Conservation (phyloP, 2,329 filamentous ascomycete genomes). For the Clarireedia sp. region DNA sequence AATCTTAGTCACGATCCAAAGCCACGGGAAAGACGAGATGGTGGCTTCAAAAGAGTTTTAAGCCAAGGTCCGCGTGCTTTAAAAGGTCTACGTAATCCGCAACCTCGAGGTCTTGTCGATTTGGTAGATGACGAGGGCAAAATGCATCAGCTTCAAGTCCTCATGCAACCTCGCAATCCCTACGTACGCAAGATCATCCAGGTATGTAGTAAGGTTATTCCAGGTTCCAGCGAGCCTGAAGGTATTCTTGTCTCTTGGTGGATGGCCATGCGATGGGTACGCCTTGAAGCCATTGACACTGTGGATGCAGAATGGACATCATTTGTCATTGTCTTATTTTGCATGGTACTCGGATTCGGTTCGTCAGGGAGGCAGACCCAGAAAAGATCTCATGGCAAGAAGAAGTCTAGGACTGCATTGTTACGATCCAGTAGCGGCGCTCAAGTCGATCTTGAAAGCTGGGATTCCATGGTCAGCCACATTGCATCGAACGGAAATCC, state of each 20-base stretch:
- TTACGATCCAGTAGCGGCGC: constrained; percentile 42
- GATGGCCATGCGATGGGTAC: constrained; percentile 64
- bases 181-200: constrained; percentile 54
- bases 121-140: constrained; percentile 53
- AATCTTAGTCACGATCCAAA: constrained; percentile 50
- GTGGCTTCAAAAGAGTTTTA: constrained; percentile 37
- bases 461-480: constrained; percentile 39
- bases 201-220: constrained; percentile 56
- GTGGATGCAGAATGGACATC: constrained; percentile 62
- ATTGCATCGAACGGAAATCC: constrained; percentile 30
- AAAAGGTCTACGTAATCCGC: constrained; percentile 47
- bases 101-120: constrained; percentile 54
- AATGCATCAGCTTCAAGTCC: constrained; percentile 59
- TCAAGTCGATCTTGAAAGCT: constrained; percentile 33
- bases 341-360: constrained; percentile 54
- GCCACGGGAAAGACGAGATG: constrained; percentile 45
- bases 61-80: constrained; percentile 33
- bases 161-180: constrained; percentile 56
- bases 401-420: constrained; percentile 34
- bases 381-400: constrained; percentile 29
- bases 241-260: constrained; percentile 62
- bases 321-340: constrained; percentile 54
- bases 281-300: constrained; percentile 37
- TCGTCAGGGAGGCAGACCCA: constrained; percentile 29
- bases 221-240: constrained; percentile 49